Conservation (phyloP, 2,329 filamentous ascomycete species). For the Fusarium avenaceum region DNA sequence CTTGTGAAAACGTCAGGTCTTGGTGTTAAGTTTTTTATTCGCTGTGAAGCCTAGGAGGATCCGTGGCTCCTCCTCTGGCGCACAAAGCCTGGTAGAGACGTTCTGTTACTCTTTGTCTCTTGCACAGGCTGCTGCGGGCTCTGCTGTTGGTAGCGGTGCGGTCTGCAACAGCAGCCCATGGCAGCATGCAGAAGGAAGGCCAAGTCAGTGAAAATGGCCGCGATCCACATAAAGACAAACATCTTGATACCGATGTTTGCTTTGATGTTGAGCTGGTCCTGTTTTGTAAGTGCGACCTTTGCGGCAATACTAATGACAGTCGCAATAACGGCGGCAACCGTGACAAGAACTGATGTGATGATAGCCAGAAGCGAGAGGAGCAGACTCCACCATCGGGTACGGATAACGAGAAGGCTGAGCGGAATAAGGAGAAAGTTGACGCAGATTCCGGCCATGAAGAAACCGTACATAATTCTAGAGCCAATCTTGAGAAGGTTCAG, state of each 20-base stretch:
- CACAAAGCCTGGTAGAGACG: constrained; percentile 49
- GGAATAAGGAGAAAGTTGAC: constrained; percentile 81
- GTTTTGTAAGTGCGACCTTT: constrained; percentile 78
- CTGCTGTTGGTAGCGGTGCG: constrained; percentile 40
- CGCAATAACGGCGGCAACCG: constrained; percentile 79
- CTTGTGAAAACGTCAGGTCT: neutral
- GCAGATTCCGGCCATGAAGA: constrained; percentile 80
- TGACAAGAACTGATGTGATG: constrained; percentile 74
- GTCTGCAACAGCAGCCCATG: constrained; percentile 80
- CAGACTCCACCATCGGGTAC: constrained; percentile 73
- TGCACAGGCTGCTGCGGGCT: constrained; percentile 25
- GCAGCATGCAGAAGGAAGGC: constrained; percentile 81
- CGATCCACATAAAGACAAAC: constrained; percentile 93
- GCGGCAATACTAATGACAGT: constrained; percentile 89
- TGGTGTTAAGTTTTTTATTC: neutral
- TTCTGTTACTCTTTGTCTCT: constrained; percentile 41
- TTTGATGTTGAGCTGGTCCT: constrained; percentile 81
- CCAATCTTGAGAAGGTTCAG: constrained; percentile 80
- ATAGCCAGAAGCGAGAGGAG: constrained; percentile 77
- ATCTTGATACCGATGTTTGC: constrained; percentile 79
- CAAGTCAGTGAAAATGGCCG: constrained; percentile 73
- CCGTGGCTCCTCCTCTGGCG: constrained; percentile 48
- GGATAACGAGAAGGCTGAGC: constrained; percentile 68
- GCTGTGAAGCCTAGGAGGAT: constrained; percentile 16
- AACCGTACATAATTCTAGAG: constrained; percentile 89